A percentile compares a stretch with the other conserved stretches of the same genome.
phyloP scores from a whole-genome alignment of 192 early-diverging fungal genomes.

The Dimargaris cristalligena region DNA sequence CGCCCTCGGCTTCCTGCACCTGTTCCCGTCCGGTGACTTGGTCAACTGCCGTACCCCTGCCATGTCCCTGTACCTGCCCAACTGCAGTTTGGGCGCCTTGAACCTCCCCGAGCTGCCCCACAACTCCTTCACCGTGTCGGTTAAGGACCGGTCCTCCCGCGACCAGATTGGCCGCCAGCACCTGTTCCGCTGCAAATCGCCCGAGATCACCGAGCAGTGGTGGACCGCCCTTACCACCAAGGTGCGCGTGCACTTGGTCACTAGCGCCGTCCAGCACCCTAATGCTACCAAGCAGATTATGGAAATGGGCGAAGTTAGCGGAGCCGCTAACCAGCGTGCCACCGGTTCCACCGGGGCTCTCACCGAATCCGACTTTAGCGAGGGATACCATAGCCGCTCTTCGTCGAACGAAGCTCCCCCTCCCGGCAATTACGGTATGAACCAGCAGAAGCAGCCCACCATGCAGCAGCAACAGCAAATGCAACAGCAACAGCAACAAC shows the following conservation, averaged over 20 bases:
- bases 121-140: conserved; percentile 5
- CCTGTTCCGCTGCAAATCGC: neutral
- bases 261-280: neutral
- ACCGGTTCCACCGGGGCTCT: neutral
- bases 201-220: neutral
- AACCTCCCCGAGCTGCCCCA: conserved; percentile 4
- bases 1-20: conserved; percentile 8
- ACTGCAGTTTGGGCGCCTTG: conserved; percentile 10
- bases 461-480: neutral
- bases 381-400: too few species aligned
- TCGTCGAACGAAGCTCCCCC: neutral
- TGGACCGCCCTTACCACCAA: conserved; percentile 8
- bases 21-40: conserved; percentile 10
- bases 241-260: conserved; percentile 7
- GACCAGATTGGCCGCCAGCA: neutral
- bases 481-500: neutral
- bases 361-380: conserved; percentile 8
- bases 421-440: neutral
- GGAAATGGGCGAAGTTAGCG: neutral
- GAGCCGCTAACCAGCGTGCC: neutral
- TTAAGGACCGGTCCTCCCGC: neutral
- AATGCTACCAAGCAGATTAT: neutral
- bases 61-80: conserved; percentile 1
- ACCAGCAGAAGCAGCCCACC: neutral
- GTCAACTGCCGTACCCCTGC: conserved; percentile 10